A percentile compares a stretch with the other conserved stretches of the same genome.
Conservation (phyloP, 441 rosid species). For the Sinapis alba region DNA sequence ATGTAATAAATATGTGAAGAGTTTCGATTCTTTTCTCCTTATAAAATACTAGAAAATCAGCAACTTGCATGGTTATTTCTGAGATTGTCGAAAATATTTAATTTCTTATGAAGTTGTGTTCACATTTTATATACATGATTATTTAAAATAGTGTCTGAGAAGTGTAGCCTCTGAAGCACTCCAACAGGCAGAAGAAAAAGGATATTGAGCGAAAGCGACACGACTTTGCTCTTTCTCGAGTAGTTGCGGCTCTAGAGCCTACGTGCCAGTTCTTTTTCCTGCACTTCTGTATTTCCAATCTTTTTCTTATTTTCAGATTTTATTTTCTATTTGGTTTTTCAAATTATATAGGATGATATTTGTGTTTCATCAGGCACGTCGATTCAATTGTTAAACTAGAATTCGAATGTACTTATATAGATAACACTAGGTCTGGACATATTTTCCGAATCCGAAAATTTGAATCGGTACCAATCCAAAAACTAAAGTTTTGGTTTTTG, state of each 20-base stretch:
- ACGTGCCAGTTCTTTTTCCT: slow-evolving; percentile 32
- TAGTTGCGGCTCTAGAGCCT: slow-evolving; percentile 39
- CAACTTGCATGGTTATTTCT: slow-evolving; percentile 33
- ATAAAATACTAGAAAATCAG: slow-evolving; percentile 8
- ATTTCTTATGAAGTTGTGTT: not conserved
- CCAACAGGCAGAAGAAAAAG: slow-evolving; percentile 20
- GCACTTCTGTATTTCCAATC: slow-evolving; percentile 11
- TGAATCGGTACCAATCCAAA: too few relatives aligned
- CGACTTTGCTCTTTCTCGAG: slow-evolving; percentile 41
- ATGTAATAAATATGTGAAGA: slow-evolving; percentile 23
- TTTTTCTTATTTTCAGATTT: not conserved
- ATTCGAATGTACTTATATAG: not conserved
- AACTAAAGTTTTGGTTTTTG: too few relatives aligned
- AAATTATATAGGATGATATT: not conserved
- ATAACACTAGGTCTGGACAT: too few relatives aligned
- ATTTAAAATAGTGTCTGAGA: not conserved
- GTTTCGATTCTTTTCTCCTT: not conserved
- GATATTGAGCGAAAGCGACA: slow-evolving; percentile 37
- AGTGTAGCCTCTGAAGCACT: slow-evolving; percentile 24
- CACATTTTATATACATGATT: not conserved
- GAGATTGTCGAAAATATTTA: slow-evolving; percentile 26
- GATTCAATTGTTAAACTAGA: too few relatives aligned
- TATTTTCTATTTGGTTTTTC: not conserved
- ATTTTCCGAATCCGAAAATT: too few relatives aligned
- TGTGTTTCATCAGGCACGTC: not conserved